phyloP scores from a whole-genome alignment of 2,329 filamentous ascomycete species.

The Arthrobotrys entomopaga region DNA sequence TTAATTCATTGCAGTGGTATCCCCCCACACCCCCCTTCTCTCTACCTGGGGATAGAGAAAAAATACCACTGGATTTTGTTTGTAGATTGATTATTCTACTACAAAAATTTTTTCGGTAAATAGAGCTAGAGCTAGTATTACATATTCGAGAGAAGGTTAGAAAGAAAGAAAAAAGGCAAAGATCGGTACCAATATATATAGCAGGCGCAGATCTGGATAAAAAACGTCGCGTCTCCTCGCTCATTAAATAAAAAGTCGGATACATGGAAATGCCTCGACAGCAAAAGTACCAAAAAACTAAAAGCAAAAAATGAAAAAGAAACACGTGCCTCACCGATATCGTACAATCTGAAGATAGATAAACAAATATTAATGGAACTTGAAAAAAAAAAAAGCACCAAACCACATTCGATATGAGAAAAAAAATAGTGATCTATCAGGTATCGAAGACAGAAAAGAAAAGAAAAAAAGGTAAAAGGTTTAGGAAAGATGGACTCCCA shows the following conservation, averaged over 20 bases:
- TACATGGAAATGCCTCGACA: slow-evolving; percentile 6
- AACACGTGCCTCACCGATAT: slow-evolving; percentile 23
- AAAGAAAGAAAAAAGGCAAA: slow-evolving; percentile 19
- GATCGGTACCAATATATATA: not conserved
- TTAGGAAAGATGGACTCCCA: slow-evolving; percentile 21
- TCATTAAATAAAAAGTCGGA: slow-evolving; percentile 17
- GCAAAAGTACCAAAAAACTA: slow-evolving; percentile 4
- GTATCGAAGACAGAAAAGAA: slow-evolving; percentile 37
- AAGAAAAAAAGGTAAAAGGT: slow-evolving; percentile 7
- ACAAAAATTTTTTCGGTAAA: too few species aligned
- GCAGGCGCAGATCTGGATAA: not conserved
- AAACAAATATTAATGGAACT: slow-evolving; percentile 18
- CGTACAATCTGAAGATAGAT: slow-evolving; percentile 43
- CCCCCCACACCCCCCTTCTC: not conserved
- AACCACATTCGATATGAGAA: slow-evolving; percentile 13
- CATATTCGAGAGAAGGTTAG: slow-evolving; percentile 22
- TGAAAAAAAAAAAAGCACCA: slow-evolving; percentile 29
- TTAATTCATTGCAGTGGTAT: not conserved
- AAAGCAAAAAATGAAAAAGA: slow-evolving; percentile 13
- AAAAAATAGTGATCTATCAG: slow-evolving; percentile 40
- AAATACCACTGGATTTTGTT: not conserved
- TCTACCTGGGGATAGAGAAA: not conserved
- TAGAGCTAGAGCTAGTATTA: slow-evolving; percentile 54
- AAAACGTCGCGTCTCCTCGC: not conserved
- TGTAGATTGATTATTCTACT: not conserved